These are phyloP conservation scores for Cutaneotrichosporon mucoides DNA, from an alignment of 1,284 basidiomycete genomes.

Conservation along the genomic window DNA sequence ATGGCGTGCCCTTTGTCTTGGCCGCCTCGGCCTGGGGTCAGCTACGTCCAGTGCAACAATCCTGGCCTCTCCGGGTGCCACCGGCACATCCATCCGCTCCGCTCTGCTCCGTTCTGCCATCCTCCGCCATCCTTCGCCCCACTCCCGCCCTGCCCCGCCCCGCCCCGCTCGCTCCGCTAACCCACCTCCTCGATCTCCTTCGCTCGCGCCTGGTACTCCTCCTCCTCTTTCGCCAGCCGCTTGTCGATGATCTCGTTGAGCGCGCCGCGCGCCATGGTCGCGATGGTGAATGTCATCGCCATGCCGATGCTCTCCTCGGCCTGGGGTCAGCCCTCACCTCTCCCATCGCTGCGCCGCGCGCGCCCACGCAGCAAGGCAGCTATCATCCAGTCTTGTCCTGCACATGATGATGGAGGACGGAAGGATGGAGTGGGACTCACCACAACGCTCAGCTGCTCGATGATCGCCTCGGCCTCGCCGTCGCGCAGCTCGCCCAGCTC, in stretches of 20 bases:
- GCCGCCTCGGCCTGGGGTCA: constrained; percentile 73
- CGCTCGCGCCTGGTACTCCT: constrained; percentile 67
- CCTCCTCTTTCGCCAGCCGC: constrained; percentile 58
- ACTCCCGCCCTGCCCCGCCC: too few relatives aligned
- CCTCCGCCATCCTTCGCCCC: too few relatives aligned
- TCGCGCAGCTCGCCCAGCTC: constrained; percentile 53
- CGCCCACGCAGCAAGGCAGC: too few relatives aligned
- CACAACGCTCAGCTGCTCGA: constrained; percentile 60
- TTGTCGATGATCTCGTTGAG: constrained; percentile 62
- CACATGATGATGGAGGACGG: neutral
- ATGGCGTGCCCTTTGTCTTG: constrained; percentile 81
- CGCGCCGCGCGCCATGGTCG: constrained; percentile 78
- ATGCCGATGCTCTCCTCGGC: constrained; percentile 88
- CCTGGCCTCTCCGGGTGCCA: too few relatives aligned
- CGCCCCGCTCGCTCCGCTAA: too few relatives aligned
- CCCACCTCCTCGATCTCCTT: constrained; percentile 69
- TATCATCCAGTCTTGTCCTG: neutral
- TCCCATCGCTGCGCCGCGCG: too few relatives aligned
- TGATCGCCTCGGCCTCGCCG: constrained; percentile 59
- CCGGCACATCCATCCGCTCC: too few relatives aligned
- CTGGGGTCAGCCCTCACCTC: constrained; percentile 54
- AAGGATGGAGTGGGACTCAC: constrained; percentile 53
- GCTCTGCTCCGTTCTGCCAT: too few relatives aligned
- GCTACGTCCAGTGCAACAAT: too few relatives aligned
- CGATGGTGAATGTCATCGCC: constrained; percentile 96